These are phyloP conservation scores for Trichophyton rubrum DNA, from an alignment of 2,329 filamentous ascomycete genomes.

Conservation along the genomic window DNA sequence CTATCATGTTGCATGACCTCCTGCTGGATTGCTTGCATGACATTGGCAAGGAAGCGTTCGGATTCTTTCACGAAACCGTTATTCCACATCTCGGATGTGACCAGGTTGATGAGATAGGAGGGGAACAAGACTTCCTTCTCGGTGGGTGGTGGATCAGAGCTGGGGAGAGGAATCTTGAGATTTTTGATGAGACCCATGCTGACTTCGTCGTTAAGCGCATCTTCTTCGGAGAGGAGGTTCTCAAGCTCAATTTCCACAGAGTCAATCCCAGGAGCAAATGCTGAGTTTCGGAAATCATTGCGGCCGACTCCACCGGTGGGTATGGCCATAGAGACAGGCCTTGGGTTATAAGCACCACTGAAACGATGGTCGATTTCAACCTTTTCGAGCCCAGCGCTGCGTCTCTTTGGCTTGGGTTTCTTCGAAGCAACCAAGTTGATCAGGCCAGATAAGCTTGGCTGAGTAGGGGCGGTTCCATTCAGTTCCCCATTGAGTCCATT, in stretches of 20 bases:
- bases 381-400: slow-evolving; percentile 78
- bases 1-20: slow-evolving; percentile 99
- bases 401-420: slow-evolving; percentile 70
- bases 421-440: slow-evolving; percentile 96
- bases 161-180: slow-evolving; percentile 86
- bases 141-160: slow-evolving; percentile 73
- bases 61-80: slow-evolving; percentile 99
- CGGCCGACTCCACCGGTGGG: slow-evolving; percentile 40
- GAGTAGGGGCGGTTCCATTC: slow-evolving; percentile 47
- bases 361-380: slow-evolving; percentile 71
- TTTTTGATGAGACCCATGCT: slow-evolving; percentile 92
- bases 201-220: slow-evolving; percentile 91
- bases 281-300: slow-evolving; percentile 58
- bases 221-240: slow-evolving; percentile 84
- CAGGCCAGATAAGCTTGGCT: slow-evolving; percentile 56
- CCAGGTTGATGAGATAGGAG: slow-evolving; percentile 95
- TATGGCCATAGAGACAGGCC: slow-evolving; percentile 92
- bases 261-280: slow-evolving; percentile 69
- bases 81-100: slow-evolving; percentile 99
- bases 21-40: slow-evolving; percentile 99
- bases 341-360: slow-evolving; percentile 83
- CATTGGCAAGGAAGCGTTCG: slow-evolving; percentile 94
- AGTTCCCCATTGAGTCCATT: slow-evolving; percentile 52
- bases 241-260: slow-evolving; percentile 93
- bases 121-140: slow-evolving; percentile 99